A percentile compares a stretch with the other conserved stretches of the same genome.
Conservation (phyloP, 805 yeast species). For the Hanseniaspora singularis region DNA sequence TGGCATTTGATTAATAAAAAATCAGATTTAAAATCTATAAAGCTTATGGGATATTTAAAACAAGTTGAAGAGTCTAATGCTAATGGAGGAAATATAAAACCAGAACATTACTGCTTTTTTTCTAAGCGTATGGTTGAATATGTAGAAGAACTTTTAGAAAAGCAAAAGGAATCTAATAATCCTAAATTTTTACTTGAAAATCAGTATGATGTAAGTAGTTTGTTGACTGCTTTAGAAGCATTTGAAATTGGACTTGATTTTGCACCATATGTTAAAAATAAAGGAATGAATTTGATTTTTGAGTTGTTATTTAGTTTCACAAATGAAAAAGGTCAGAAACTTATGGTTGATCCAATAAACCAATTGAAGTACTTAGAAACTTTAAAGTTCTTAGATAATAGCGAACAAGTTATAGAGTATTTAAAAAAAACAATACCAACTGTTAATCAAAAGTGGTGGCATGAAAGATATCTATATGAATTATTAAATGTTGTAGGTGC, state of each 20-base stretch:
- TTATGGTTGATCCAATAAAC: conserved; percentile 39
- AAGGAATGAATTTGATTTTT: conserved; percentile 33
- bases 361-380: conserved; percentile 41
- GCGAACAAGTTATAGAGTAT: conserved; percentile 30
- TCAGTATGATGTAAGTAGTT: background rate
- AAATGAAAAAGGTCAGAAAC: conserved; percentile 20
- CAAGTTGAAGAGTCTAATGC: background rate
- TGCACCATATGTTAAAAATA: conserved; percentile 20
- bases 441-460: conserved; percentile 41
- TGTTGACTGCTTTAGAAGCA: background rate
- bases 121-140: background rate
- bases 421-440: conserved; percentile 30
- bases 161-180: background rate
- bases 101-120: background rate
- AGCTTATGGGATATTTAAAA: background rate
- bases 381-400: conserved; percentile 28
- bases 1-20: background rate
- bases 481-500: background rate
- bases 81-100: background rate
- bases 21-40: background rate
- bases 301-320: conserved; percentile 33
- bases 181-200: background rate
- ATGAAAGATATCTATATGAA: conserved; percentile 24
- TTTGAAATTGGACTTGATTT: background rate
- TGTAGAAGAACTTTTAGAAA: background rate